Base-by-base conservation (phyloP, 106 monocot genomes). In the Vanilla planifolia region DNA sequence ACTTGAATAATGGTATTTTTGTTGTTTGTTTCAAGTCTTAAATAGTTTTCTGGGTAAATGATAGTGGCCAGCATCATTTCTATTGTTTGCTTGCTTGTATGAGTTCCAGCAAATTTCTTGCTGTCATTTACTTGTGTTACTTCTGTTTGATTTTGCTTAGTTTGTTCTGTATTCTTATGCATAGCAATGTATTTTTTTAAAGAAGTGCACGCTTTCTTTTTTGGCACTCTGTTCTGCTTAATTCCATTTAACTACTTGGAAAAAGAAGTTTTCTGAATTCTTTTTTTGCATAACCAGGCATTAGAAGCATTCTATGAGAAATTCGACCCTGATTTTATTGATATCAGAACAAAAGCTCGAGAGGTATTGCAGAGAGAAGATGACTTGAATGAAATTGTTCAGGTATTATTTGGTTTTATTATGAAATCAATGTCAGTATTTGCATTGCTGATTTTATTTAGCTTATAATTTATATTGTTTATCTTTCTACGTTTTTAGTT, bases 281-380 rank as follows among this genome's bases (percentile, higher is more conserved):
- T 45, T 1, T 17, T 45, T 45, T 13, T 19, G 45, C 14, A 0
- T 33, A 13, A 73, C 57, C 73, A 99, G 98, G 98, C 98, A 23
- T 71, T 99, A 30, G 98, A 99, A 76, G 80, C 92, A 14, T 92
- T 85, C 72, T 99, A 92, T 74, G 98, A 92, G 58, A 92, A 88
- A 63, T 92, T 92, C 55, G 98, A 92, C 71, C 48, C 77, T 15
- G 88, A 99, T 78, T 99, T 99, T 73, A 99, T 99, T 65, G 84
- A 88, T 51, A 99, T 99, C 41, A 84, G 98, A 78, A 92, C 92
- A 66, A 99, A 99, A 76, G 98, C 98, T 55, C 88, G 98, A 35
- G 98, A 99, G 64, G 98, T 99, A 51, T 67, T 99, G 23, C 98
- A 99, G 61, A 99, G 98, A 76, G 98, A 99, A 65, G 98, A 92